Base-by-base conservation (phyloP, 768 basidiomycete genomes). In the Mycena capillaripes region DNA sequence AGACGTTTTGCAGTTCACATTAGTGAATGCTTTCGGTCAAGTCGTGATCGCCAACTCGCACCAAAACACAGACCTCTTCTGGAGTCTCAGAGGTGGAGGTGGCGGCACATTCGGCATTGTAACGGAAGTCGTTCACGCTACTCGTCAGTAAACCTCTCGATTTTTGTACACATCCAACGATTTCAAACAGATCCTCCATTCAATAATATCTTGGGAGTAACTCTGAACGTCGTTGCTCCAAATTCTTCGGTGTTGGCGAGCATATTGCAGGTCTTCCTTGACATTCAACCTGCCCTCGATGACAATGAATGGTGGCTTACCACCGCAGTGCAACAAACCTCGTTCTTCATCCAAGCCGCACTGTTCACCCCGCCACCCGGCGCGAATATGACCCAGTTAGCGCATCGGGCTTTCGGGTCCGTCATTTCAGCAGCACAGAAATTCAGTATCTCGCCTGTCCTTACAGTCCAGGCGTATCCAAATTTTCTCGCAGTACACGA, bases 51-150 rank as follows among this genome's bases (percentile, higher is more conserved):
- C 75, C 38, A 85, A 84, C 68, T 60, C 48, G 1, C 72, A 78
- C 66, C 79, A 80, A 50, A 73, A 84, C 59, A 27, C 77, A 11
- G 82, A 86, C 62, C 79, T 85, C n/a, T 7, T 85, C 83, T 86
- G 79, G 77, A 81, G 83, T 7, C 67, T 86, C 62, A 78, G 84
- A 48, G 84, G 85, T 4, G 84, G 85, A 12, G 85, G 85, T 2
- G 85, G 84, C 36, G 76, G 79, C 21, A 86, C 82, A 0, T 85
- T 80, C 56, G 84, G 84, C 10, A 78, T 86, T 17, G 75, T 85
- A 52, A 81, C 79, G 2, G 80, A 81, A 12, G 79, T 81, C 16
- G 83, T 64, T 53, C 50, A 64, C 36, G n/a, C 50, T 50, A 62
- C 46, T 62, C 46, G 46, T 62, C 42, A 38, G 61, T 62, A 27